These are phyloP conservation scores for Amanita subjunquillea DNA, from an alignment of 768 basidiomycete genomes.

Conservation along the genomic window DNA sequence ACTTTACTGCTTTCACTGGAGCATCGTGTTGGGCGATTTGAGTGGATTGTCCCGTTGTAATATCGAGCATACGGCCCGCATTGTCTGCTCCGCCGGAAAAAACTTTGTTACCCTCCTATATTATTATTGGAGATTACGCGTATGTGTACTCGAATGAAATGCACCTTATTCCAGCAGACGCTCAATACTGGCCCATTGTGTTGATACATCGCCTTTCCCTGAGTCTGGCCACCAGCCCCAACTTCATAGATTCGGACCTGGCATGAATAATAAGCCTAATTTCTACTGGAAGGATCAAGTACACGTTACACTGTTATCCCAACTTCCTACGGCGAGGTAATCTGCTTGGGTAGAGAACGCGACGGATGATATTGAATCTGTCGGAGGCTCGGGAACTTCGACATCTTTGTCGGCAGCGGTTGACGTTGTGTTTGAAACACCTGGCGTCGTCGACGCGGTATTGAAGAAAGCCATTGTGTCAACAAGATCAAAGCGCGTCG, in stretches of 20 bases:
- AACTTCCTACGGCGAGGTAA: constrained; percentile 86
- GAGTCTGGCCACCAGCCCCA: constrained; percentile 64
- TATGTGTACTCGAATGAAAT: constrained; percentile 12
- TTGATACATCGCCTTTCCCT: constrained; percentile 82
- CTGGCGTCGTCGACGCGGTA: constrained; percentile 18
- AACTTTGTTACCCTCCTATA: constrained; percentile 80
- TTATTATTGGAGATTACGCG: constrained; percentile 5
- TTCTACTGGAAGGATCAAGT: neutral
- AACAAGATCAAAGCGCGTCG: neutral
- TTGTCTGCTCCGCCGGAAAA: constrained; percentile 95
- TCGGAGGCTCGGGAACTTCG: constrained; percentile 70
- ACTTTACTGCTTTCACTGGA: constrained; percentile 74
- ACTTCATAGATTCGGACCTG: constrained; percentile 93
- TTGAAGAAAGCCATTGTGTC: constrained; percentile 30
- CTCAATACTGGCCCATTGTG: constrained; percentile 88
- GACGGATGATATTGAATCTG: constrained; percentile 81
- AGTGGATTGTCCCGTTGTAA: constrained; percentile 66
- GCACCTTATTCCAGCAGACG: constrained; percentile 86
- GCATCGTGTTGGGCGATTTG: constrained; percentile 91
- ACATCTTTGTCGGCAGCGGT: constrained; percentile 60
- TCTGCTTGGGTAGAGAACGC: constrained; percentile 81
- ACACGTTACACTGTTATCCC: constrained; percentile 78
- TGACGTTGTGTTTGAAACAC: constrained; percentile 22
- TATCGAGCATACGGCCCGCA: constrained; percentile 88
- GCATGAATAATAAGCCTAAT: constrained; percentile 6